Evolutionary conservation across 2,329 filamentous ascomycete genomes (phyloP).

Genomic region (Alternaria incomplexa): DNA sequence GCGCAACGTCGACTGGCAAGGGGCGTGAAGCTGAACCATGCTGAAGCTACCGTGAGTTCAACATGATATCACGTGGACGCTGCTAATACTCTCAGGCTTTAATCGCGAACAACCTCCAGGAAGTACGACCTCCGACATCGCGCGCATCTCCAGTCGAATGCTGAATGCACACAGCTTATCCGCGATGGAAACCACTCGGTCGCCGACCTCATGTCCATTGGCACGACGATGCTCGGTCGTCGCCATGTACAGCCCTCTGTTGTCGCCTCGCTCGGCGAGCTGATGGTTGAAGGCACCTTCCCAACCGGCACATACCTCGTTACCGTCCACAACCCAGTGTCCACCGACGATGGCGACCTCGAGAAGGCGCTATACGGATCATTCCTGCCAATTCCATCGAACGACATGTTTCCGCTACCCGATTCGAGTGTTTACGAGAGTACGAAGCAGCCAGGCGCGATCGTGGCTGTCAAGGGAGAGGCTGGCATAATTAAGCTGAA

Average conservation of each 20-base stretch:
- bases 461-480: constrained; percentile 72
- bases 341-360: constrained; percentile 83
- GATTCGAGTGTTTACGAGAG: constrained; percentile 70
- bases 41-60: constrained; percentile 76
- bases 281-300: constrained; percentile 96
- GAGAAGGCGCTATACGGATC: constrained; percentile 88
- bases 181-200: constrained; percentile 94
- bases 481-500: constrained; percentile 72
- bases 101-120: constrained; percentile 88
- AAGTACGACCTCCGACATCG: constrained; percentile 57
- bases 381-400: constrained; percentile 80
- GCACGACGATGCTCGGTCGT: constrained; percentile 89
- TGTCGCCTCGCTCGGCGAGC: constrained; percentile 75
- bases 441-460: constrained; percentile 76
- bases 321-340: constrained; percentile 89
- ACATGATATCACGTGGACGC: not conserved
- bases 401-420: constrained; percentile 70
- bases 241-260: constrained; percentile 90
- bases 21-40: constrained; percentile 87
- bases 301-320: constrained; percentile 90
- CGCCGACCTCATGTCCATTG: constrained; percentile 90
- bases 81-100: constrained; percentile 64
- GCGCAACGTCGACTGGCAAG: constrained; percentile 87
- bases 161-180: constrained; percentile 68
- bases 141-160: constrained; percentile 7